These are phyloP conservation scores for Zizania palustris DNA, from an alignment of 202 grass and related monocot species.

Conservation along the genomic window DNA sequence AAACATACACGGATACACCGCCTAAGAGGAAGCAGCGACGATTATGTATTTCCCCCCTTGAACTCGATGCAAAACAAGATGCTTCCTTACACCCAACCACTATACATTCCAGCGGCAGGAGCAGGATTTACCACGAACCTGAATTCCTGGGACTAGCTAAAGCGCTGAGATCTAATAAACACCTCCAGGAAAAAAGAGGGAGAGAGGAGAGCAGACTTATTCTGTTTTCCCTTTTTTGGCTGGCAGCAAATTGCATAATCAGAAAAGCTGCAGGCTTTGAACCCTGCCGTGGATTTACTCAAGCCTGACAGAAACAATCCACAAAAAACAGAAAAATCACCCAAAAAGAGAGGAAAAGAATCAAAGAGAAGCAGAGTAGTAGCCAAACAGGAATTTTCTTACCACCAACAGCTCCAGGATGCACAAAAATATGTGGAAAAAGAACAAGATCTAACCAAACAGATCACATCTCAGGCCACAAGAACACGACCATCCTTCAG, in stretches of 20 bases:
- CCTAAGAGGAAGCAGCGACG: not conserved
- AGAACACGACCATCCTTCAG: not conserved
- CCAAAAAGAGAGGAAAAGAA: not conserved
- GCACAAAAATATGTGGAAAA: not conserved
- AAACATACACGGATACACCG: not conserved
- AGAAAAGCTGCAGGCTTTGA: slow-evolving; percentile 12
- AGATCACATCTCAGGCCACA: not conserved
- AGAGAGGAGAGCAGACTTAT: not conserved
- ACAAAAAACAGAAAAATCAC: slow-evolving; percentile 1
- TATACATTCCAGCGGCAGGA: slow-evolving; percentile 13
- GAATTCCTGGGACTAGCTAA: not conserved
- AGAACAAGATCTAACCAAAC: not conserved
- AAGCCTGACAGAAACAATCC: not conserved
- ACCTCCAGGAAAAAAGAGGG: not conserved
- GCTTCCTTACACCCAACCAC: not conserved
- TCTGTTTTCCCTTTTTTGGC: not conserved
- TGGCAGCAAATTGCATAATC: not conserved
- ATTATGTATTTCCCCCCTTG: not conserved
- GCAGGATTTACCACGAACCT: not conserved
- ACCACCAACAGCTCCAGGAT: slow-evolving; percentile 4
- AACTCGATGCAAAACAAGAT: not conserved
- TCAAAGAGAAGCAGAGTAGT: not conserved
- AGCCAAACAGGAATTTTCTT: slow-evolving; percentile 51
- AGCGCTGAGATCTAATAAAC: slow-evolving; percentile 21
- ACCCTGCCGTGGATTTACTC: slow-evolving; percentile 28